Base-by-base conservation (phyloP, 2,329 filamentous ascomycete genomes). In the Fusarium sp. region DNA sequence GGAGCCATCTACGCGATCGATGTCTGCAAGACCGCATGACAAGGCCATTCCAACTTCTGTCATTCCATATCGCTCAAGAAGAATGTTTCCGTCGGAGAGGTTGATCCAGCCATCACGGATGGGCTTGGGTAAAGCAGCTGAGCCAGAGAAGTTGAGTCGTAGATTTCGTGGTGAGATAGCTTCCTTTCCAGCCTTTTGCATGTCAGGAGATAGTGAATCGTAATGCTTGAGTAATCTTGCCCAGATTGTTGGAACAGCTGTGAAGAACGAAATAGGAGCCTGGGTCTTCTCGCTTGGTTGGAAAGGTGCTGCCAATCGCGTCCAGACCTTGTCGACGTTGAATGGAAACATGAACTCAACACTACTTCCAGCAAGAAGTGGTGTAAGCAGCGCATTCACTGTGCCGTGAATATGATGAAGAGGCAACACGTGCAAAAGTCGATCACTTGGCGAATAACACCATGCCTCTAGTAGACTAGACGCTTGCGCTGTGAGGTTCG, bases 1-100 rank as follows among this genome's bases (percentile, higher is more conserved):
- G 62, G 90, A 93, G 41, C 93, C 95, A 75, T 98, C 94, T 5
- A 97, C 90, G 49, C 96, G 93, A 76, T 97, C 92, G 7, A 81
- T 76, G 53, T 87, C 88, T 68, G 90, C 86, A 4, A 98, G 89
- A 4, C 94, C 94, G 78, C 96, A 98, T 64, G 92, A 95, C n/a
- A 99, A 86, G 0, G 95, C 96, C 96, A 99, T 98, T 73, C 96
- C 96, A 2, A 98, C 94, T 82, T 99, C 96, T 6, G 96, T 99
- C 96, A 99, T 98, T 76, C 96, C 96, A 79, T 97, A 99, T n/a
- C 96, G 92, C 81, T 99, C 96, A 6, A 99, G 89, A 0, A 99
- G 88, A 14, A 97, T 87, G 76, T 97, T 97, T 44, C 95, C 95
- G 46, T 83, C 82, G 68, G 89, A 93, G 13, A 98, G 87, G 9